Conservation (phyloP, 108 stramenopile genomes). For the Discostella pseudostelligera region DNA sequence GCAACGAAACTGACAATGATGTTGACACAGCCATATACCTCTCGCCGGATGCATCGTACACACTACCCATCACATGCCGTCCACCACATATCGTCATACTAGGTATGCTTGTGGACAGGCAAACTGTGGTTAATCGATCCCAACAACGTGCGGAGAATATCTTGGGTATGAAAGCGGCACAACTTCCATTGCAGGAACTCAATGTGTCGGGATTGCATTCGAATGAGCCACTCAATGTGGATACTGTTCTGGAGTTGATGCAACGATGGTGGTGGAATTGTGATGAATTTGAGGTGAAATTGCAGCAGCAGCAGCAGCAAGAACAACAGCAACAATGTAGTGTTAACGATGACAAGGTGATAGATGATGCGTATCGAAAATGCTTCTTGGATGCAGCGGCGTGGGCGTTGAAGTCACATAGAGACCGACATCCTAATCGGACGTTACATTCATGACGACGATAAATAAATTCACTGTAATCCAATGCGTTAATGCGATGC, state of each 20-base stretch:
- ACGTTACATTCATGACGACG: too few species aligned
- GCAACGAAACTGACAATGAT: neutral
- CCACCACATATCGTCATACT: constrained; percentile 66
- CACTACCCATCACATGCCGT: constrained; percentile 29
- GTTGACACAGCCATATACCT: constrained; percentile 52
- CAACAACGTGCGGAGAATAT: constrained; percentile 49
- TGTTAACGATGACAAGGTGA: constrained; percentile 2
- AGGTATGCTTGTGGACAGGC: constrained; percentile 80
- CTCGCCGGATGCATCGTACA: constrained; percentile 73
- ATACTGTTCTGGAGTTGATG: constrained; percentile 74
- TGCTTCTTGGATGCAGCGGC: constrained; percentile 59
- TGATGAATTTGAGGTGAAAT: constrained; percentile 25
- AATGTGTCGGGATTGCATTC: constrained; percentile 39
- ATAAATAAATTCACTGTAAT: too few species aligned
- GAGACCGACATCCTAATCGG: constrained; percentile 69
- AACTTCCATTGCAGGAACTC: constrained; percentile 61
- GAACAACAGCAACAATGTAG: neutral
- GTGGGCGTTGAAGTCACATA: constrained; percentile 60
- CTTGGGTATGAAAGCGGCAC: constrained; percentile 31
- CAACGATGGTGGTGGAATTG: constrained; percentile 74
- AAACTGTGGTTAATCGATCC: constrained; percentile 68
- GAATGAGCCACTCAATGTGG: constrained; percentile 79
- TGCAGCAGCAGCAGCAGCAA: neutral
- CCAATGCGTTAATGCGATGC: too few species aligned
- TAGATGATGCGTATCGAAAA: constrained; percentile 44